phyloP scores from a whole-genome alignment of 345 rosid genomes.

The Eucalyptus viminalis region DNA sequence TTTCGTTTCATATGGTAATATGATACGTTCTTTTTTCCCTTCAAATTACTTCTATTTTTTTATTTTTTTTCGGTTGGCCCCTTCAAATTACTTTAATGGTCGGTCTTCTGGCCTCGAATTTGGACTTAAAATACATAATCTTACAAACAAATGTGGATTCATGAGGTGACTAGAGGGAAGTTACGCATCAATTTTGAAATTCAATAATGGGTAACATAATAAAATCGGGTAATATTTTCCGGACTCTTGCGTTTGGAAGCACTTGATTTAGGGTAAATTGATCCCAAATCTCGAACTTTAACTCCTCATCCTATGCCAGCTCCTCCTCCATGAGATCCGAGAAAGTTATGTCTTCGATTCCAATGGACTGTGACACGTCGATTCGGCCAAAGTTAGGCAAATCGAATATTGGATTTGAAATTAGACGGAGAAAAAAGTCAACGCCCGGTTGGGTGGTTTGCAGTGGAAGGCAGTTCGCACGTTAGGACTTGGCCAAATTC shows the following conservation, averaged over 20 bases:
- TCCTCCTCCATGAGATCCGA: background rate
- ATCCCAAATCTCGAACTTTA: background rate
- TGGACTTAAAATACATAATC: background rate
- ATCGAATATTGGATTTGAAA: background rate
- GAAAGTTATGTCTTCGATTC: background rate
- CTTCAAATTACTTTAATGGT: fast-evolving
- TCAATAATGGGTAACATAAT: background rate
- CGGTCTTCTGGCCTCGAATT: background rate
- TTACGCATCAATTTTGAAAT: fast-evolving
- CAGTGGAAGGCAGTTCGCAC: background rate
- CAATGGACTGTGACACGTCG: background rate
- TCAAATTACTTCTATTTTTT: fast-evolving
- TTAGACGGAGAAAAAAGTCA: background rate
- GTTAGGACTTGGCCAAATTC: background rate
- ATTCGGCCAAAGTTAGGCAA: background rate
- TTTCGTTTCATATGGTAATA: fast-evolving
- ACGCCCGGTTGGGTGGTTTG: background rate
- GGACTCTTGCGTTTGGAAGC: background rate
- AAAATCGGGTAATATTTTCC: fast-evolving
- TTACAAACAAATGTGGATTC: background rate
- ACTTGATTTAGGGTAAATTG: background rate
- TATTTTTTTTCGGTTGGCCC: fast-evolving
- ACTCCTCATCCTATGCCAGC: background rate
- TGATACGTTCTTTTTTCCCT: fast-evolving
- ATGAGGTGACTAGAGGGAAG: fast-evolving